Evolutionary conservation across 1,284 basidiomycete species (phyloP), one percentile per base, ranked within the genome.

Genomic region (Malassezia restricta): DNA sequence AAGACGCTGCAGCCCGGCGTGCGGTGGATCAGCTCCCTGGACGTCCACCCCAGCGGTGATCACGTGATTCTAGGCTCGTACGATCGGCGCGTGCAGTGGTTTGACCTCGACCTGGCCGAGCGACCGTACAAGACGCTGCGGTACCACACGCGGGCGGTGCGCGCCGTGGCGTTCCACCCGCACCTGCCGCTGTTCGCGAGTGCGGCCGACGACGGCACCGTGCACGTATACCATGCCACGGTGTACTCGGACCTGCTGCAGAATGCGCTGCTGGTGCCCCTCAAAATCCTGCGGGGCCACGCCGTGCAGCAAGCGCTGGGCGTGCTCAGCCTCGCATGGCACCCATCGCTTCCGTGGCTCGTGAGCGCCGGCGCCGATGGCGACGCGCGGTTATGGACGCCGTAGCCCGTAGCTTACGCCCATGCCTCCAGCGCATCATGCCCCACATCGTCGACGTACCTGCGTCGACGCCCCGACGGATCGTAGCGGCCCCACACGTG

Each of bases 21-120:
- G 64, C 84, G 82, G 74, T 98, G 92, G 92, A 95, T 99, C 69
- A 92, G 88, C 31, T 86, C 82, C 8, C 83, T 99, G 81, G 90
- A 95, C 73, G 81, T 99, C 17, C 94, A 99, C 75, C 87, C 92
- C 6, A 35, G 50, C 11, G 71, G 74, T 3, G 90, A 96, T 69
- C 90, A 99, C 77, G 77, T 99, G 57, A 86, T 99, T 61, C 86
- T 99, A 40, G 94, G 94, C 56, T 86, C 86, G 47, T 98, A 98
- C 76, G 94, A 99, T 77, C 85, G 87, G 64, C 92, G 95, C 75
- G 77, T 98, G 14, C 90, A 87, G 68, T 99, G 94, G 94, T 98
- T 98, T 75, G 94, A 99, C 77, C 78, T 98, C 55, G 94, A 98
- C 70, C 81, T 98, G 49, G 86, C 84, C 65, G 84, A 86, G 63